Evolutionary conservation across 805 yeast species (phyloP).

Genomic region (Komagataella pseudopastoris): DNA sequence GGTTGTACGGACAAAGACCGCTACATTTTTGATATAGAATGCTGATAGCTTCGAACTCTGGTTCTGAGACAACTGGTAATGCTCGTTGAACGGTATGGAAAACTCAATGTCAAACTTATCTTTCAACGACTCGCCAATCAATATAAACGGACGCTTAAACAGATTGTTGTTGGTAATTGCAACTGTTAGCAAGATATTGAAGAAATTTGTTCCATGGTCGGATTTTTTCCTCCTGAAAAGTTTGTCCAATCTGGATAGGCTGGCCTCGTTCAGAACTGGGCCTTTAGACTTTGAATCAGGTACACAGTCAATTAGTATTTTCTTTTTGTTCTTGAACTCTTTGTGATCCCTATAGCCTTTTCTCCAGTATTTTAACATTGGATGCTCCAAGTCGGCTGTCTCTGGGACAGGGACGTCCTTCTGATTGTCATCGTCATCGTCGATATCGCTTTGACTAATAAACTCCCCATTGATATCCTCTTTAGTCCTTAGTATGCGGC

Average conservation of each 20-base stretch:
- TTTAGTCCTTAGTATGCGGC: not conserved
- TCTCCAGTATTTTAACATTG: not conserved
- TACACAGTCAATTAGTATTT: not conserved
- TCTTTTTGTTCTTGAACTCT: not conserved
- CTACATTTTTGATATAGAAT: not conserved
- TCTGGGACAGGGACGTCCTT: not conserved
- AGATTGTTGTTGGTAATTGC: not conserved
- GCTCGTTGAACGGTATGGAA: not conserved
- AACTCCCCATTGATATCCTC: not conserved
- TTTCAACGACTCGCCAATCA: not conserved
- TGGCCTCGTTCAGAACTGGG: not conserved
- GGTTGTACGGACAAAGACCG: not conserved
- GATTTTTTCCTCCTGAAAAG: not conserved
- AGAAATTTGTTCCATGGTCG: not conserved
- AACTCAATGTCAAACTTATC: not conserved
- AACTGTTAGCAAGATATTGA: not conserved
- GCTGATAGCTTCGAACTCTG: not conserved
- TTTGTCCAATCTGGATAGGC: not conserved
- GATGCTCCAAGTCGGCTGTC: not conserved
- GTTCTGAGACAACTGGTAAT: not conserved
- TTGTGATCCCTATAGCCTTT: not conserved
- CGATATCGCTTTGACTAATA: not conserved
- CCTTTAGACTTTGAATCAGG: not conserved
- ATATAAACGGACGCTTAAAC: not conserved
- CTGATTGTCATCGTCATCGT: not conserved